phyloP scores from a whole-genome alignment of 2,329 filamentous ascomycete species.

The Penicillium sp. region DNA sequence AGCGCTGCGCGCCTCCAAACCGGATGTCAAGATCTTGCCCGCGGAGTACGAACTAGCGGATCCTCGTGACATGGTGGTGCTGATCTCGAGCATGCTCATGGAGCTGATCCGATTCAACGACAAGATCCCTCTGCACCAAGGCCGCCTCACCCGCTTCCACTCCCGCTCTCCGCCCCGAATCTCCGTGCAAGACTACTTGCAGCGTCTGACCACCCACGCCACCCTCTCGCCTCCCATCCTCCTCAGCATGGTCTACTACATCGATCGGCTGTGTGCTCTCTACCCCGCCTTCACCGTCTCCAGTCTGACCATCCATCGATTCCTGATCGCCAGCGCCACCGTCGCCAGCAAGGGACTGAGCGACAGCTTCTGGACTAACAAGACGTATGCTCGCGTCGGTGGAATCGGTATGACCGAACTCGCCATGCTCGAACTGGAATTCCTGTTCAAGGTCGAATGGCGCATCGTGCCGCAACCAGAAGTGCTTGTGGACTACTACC shows the following conservation, averaged over 20 bases:
- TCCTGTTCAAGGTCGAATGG: conserved; percentile 91
- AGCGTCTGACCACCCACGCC: conserved; percentile 88
- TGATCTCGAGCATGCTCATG: conserved; percentile 93
- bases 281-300: conserved; percentile 97
- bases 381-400: conserved; percentile 90
- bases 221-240: conserved; percentile 90
- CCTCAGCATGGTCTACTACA: conserved; percentile 99
- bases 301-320: conserved; percentile 93
- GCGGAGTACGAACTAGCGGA: conserved; percentile 77
- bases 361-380: conserved; percentile 98
- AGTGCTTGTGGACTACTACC: conserved; percentile 89
- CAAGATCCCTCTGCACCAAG: conserved; percentile 77
- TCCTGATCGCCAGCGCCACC: conserved; percentile 92
- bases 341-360: conserved; percentile 95
- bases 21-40: conserved; percentile 58
- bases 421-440: conserved; percentile 89
- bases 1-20: conserved; percentile 50
- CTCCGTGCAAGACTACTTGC: conserved; percentile 89
- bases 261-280: conserved; percentile 87
- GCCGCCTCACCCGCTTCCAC: conserved; percentile 90
- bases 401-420: conserved; percentile 89
- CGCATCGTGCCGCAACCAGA: conserved; percentile 95
- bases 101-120: conserved; percentile 95
- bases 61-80: conserved; percentile 80
- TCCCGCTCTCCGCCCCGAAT: conserved; percentile 89